phyloP scores from a whole-genome alignment of 2,329 filamentous ascomycete species.

The Alternaria solani region DNA sequence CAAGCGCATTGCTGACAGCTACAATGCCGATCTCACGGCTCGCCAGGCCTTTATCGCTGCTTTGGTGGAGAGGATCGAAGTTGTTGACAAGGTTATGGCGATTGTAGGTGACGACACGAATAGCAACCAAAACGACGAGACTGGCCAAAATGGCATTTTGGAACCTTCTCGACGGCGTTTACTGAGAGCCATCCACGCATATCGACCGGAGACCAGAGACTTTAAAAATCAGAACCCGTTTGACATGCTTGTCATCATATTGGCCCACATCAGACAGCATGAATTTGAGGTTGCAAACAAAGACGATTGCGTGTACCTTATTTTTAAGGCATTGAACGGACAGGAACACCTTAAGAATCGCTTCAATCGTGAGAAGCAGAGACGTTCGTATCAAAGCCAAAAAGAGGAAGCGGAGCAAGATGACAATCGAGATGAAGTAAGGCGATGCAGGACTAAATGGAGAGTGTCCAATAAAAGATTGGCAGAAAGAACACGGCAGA shows the following conservation, averaged over 20 bases:
- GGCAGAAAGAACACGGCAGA: constrained; percentile 6
- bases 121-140: neutral
- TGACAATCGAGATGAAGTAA: constrained; percentile 3
- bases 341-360: constrained; percentile 11
- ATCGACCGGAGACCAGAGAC: constrained; percentile 26
- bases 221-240: constrained; percentile 25
- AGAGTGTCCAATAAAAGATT: constrained; percentile 3
- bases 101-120: constrained; percentile 6
- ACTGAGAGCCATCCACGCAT: constrained; percentile 23
- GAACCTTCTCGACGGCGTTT: constrained; percentile 16
- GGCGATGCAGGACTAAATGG: neutral
- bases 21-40: neutral
- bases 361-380: constrained; percentile 6
- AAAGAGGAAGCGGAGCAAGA: constrained; percentile 12
- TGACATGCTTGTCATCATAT: constrained; percentile 25
- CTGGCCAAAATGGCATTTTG: constrained; percentile 6
- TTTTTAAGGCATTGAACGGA: constrained; percentile 20
- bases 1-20: constrained; percentile 5
- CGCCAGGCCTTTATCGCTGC: constrained; percentile 15
- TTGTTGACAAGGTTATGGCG: neutral
- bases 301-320: constrained; percentile 22
- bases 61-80: constrained; percentile 17
- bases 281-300: constrained; percentile 22
- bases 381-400: constrained; percentile 3
- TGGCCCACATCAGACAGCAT: constrained; percentile 26